Conservation (phyloP, 2,329 filamentous ascomycete species). For the Metarhizium anisopliae region DNA sequence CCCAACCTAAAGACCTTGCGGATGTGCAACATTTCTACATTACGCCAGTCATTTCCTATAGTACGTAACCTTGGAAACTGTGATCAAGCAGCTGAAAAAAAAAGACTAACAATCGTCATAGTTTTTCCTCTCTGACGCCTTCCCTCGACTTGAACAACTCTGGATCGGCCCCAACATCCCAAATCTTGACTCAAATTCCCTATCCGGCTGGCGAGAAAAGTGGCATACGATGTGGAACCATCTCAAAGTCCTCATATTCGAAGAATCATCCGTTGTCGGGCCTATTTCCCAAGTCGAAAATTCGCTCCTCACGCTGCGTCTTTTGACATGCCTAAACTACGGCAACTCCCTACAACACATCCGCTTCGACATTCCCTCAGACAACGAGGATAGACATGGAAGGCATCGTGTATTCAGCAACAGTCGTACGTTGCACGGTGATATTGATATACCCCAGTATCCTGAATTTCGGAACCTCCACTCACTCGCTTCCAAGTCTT, state of each 20-base stretch:
- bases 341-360: conserved; percentile 19
- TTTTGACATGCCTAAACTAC: conserved; percentile 18
- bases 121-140: conserved; percentile 11
- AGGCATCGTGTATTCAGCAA: neutral
- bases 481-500: conserved; percentile 18
- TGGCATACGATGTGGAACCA: conserved; percentile 18
- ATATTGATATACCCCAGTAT: neutral
- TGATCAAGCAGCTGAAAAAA: too few relatives aligned
- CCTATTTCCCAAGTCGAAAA: conserved; percentile 12
- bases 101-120: conserved; percentile 5
- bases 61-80: neutral
- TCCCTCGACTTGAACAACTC: conserved; percentile 22
- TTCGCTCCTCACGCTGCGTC: conserved; percentile 13
- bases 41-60: conserved; percentile 1
- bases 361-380: conserved; percentile 21
- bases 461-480: conserved; percentile 17
- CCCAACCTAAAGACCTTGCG: conserved; percentile 20
- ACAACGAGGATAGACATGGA: conserved; percentile 11
- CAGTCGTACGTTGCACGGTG: neutral
- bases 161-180: conserved; percentile 17
- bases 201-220: conserved; percentile 7
- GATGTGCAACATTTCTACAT: conserved; percentile 12
- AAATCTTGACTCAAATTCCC: conserved; percentile 9
- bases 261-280: conserved; percentile 12
- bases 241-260: conserved; percentile 19